These are phyloP conservation scores for Colletotrichum chlorophyti DNA, from an alignment of 2,329 filamentous ascomycete genomes.

Conservation along the genomic window DNA sequence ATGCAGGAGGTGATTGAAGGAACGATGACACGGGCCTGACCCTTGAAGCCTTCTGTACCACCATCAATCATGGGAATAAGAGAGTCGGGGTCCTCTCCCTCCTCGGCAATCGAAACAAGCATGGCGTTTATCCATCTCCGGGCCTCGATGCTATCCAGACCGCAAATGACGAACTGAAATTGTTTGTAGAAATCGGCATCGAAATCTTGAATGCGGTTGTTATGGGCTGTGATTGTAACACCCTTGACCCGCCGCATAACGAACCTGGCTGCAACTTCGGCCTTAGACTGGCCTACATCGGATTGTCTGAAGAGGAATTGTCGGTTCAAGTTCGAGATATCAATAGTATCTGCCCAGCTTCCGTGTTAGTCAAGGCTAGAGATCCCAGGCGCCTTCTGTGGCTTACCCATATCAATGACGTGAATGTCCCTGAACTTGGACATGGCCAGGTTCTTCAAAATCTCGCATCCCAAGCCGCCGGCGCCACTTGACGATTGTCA, in stretches of 20 bases:
- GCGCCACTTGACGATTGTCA: constrained; percentile 71
- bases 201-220: constrained; percentile 95
- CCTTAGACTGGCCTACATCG: constrained; percentile 94
- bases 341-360: constrained; percentile 79
- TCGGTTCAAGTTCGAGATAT: constrained; percentile 96
- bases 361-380: constrained; percentile 10
- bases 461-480: constrained; percentile 93
- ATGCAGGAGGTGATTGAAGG: constrained; percentile 95
- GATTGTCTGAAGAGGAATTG: constrained; percentile 94
- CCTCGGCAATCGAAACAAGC: constrained; percentile 87
- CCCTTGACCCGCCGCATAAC: constrained; percentile 89
- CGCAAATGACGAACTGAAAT: constrained; percentile 92
- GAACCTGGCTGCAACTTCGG: constrained; percentile 89
- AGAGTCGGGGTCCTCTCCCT: constrained; percentile 75
- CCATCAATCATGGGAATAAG: constrained; percentile 96
- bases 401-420: constrained; percentile 95
- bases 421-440: constrained; percentile 97
- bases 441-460: constrained; percentile 92
- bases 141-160: constrained; percentile 95
- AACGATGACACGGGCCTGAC: constrained; percentile 90
- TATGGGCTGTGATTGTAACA: constrained; percentile 92
- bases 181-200: constrained; percentile 97
- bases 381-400: not conserved
- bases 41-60: constrained; percentile 98
- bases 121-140: constrained; percentile 98